Evolutionary conservation across 768 basidiomycete species (phyloP).

Genomic region (Agaricus subrufescens): DNA sequence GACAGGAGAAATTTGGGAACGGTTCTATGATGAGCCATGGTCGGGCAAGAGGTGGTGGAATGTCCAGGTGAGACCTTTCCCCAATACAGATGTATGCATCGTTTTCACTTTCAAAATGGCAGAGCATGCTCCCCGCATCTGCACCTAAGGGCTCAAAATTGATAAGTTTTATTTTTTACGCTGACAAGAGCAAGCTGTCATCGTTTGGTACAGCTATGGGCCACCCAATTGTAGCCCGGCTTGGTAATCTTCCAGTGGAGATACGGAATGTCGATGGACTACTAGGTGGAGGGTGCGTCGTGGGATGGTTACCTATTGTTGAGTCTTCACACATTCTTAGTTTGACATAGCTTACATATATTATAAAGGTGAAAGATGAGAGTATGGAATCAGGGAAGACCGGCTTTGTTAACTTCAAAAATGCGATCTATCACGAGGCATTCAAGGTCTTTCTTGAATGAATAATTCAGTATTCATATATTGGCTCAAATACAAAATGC

Average conservation of each 20-base stretch:
- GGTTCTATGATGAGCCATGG: slow-evolving; percentile 14
- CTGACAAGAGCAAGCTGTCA: slow-evolving; percentile 34
- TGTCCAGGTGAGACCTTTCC: slow-evolving; percentile 12
- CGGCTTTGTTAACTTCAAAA: slow-evolving; percentile 27
- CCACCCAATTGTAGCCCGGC: slow-evolving; percentile 28
- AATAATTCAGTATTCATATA: slow-evolving; percentile 3
- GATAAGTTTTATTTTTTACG: slow-evolving; percentile 28
- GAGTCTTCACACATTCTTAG: too few species aligned
- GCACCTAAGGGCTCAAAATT: not conserved
- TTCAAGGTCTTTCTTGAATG: slow-evolving; percentile 27
- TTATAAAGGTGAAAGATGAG: slow-evolving; percentile 24
- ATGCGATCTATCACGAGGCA: slow-evolving; percentile 30
- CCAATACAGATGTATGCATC: too few species aligned
- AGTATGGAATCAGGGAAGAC: slow-evolving; percentile 21
- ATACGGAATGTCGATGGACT: slow-evolving; percentile 26
- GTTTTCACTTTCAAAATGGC: too few species aligned
- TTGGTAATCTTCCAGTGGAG: slow-evolving; percentile 24
- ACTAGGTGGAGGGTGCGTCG: slow-evolving; percentile 26
- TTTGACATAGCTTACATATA: too few species aligned
- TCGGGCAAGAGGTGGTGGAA: slow-evolving; percentile 7
- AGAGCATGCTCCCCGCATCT: too few species aligned
- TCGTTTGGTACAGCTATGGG: slow-evolving; percentile 30
- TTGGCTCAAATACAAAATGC: slow-evolving; percentile 10
- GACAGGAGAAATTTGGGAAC: slow-evolving; percentile 2
- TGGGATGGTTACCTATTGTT: slow-evolving; percentile 34